Evolutionary conservation across 2,329 filamentous ascomycete genomes (phyloP).

Genomic region (Blumeria hordei): DNA sequence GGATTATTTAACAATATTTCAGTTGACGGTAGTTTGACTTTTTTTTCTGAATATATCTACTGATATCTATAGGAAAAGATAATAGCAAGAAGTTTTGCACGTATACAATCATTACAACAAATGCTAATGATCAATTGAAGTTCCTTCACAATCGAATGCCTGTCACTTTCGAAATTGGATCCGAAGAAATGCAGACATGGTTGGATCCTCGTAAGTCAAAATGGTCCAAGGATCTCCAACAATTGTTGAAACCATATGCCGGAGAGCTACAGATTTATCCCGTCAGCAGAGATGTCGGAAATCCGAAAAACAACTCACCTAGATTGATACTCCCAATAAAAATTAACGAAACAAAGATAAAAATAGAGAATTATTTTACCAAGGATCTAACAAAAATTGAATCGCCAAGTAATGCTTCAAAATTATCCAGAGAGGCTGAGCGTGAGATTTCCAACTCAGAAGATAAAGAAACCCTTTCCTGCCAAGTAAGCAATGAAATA

Average conservation of each 20-base stretch:
- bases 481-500: no score
- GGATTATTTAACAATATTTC: constrained; percentile 77
- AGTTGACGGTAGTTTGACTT: constrained; percentile 37
- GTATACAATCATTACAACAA: constrained; percentile 84
- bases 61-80: constrained; percentile 15
- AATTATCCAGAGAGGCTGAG: no score
- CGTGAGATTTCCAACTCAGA: no score
- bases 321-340: constrained; percentile 62
- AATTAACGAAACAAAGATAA: constrained; percentile 72
- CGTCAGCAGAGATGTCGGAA: constrained; percentile 73
- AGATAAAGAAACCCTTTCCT: no score
- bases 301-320: constrained; percentile 77
- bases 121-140: constrained; percentile 55
- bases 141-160: constrained; percentile 95
- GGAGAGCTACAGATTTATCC: constrained; percentile 67
- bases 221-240: constrained; percentile 62
- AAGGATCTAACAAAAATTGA: constrained; percentile 17
- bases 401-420: no score
- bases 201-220: constrained; percentile 46
- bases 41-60: background rate
- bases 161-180: constrained; percentile 61
- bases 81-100: constrained; percentile 53
- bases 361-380: constrained; percentile 82
- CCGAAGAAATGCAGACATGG: constrained; percentile 47
- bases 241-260: constrained; percentile 51